Percentiles rank a stretch among this genome's conserved stretches.
Conservation (phyloP, 2,329 filamentous ascomycete species). For the Pleomassaria siparia region DNA sequence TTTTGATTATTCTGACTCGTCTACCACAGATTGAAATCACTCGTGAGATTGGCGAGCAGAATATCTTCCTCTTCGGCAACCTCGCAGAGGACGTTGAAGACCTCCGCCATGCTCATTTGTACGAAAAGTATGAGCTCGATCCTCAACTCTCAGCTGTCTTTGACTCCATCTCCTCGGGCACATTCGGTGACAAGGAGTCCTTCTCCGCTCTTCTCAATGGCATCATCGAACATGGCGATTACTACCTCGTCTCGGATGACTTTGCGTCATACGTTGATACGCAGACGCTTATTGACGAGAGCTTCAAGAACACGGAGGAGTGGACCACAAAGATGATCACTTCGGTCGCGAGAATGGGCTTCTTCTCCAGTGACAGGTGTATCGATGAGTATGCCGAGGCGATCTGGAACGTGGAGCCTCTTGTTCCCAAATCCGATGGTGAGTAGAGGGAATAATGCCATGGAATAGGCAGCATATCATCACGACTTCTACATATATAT, state of each 20-base stretch:
- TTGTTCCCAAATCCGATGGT: conserved; percentile 50
- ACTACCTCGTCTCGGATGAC: conserved; percentile 96
- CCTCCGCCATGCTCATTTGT: conserved; percentile 85
- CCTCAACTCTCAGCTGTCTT: conserved; percentile 79
- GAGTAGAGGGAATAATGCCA: neutral
- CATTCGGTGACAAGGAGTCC: conserved; percentile 75
- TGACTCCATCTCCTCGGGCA: conserved; percentile 73
- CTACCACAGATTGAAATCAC: conserved; percentile 82
- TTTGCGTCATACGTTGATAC: conserved; percentile 95
- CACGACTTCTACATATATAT: no score
- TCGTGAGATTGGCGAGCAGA: conserved; percentile 91
- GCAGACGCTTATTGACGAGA: conserved; percentile 85
- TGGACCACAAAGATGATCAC: conserved; percentile 91
- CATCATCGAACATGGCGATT: conserved; percentile 91
- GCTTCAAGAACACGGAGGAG: conserved; percentile 87
- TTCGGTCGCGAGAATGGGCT: conserved; percentile 90
- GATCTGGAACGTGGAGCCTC: conserved; percentile 95
- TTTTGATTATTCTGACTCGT: conserved; percentile 5
- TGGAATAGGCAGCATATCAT: neutral
- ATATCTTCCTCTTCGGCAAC: conserved; percentile 98
- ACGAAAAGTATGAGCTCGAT: conserved; percentile 77
- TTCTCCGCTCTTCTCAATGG: conserved; percentile 84
- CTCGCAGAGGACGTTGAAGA: conserved; percentile 96
- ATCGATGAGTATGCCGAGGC: conserved; percentile 96
- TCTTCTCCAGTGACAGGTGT: conserved; percentile 93